Evolutionary conservation across 1,284 basidiomycete genomes (phyloP), one percentile per base, ranked within the genome.

Genomic region (Malassezia pachydermatis): DNA sequence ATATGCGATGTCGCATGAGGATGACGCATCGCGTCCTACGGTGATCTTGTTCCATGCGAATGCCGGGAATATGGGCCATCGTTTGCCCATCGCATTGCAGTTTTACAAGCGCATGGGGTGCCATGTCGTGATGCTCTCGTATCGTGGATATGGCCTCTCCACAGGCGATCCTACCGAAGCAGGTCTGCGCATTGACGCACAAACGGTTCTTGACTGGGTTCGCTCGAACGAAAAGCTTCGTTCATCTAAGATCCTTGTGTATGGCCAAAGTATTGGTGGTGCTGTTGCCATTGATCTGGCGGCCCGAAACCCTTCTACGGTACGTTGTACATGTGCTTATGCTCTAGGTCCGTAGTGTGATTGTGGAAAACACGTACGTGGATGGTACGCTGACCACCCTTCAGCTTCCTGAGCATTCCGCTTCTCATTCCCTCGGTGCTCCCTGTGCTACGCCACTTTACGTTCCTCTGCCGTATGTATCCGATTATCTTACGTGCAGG

Each of bases 241-340:
- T 30, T 59, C 47, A 23, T 55, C 55, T 41, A 19, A 37, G 35
- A 66, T 68, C 45, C 55, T 87, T 37, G 72, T 90, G 0, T 96
- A 88, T 63, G 90, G 92, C 0, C 92, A 96, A 72, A 89, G 86
- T 6, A 87, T 98, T 24, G 92, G 92, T 13, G 90, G 90, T n/a
- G 90, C 90, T 0, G 89, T 96, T 1, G 79, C 85, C 11, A 84
- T 95, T 43, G 84, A 90, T 70, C 81, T 94, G 4, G 86, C 86
- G 0, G 83, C 81, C 48, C 78, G 80, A 30, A 90, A 90, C 67
- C 80, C 84, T 0, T 74, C 78, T 23, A 79, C 61, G 73, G 69
- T 60, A 39, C 40, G n/a, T n/a, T n/a, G n/a, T n/a, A n/a, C n/a
- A n/a, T n/a, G n/a, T n/a, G 75, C 73, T 88, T n/a, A 81, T 95